These are phyloP conservation scores for Gossypioides kirkii DNA, from an alignment of 345 rosid genomes.

Conservation along the genomic window DNA sequence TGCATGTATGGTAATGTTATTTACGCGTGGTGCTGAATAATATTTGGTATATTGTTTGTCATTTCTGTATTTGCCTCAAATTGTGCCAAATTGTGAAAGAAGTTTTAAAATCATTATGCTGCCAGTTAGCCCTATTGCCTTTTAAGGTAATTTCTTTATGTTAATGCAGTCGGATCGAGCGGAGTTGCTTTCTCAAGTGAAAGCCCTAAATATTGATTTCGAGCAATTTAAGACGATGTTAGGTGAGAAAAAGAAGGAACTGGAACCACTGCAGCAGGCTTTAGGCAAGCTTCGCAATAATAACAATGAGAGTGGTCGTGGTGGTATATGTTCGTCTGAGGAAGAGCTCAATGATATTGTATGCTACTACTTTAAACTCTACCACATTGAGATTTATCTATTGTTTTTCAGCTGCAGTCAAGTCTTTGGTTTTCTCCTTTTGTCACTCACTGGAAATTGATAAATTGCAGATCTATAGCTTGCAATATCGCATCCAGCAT, in stretches of 20 bases:
- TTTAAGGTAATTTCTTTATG: background rate
- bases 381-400: background rate
- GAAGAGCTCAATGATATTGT: conserved; percentile 79
- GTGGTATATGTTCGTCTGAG: conserved; percentile 76
- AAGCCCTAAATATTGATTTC: conserved; percentile 32
- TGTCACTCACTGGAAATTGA: conserved; percentile 16
- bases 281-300: conserved; percentile 64
- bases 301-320: conserved; percentile 40
- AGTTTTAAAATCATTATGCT: background rate
- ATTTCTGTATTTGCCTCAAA: background rate
- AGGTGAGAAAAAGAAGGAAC: conserved; percentile 68
- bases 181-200: conserved; percentile 36
- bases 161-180: conserved; percentile 39
- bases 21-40: background rate
- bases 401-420: conserved; percentile 10
- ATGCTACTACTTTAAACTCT: conserved; percentile 26
- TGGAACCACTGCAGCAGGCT: conserved; percentile 87
- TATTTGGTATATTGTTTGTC: background rate
- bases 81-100: background rate
- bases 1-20: background rate
- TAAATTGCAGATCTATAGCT: conserved; percentile 63
- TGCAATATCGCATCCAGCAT: conserved; percentile 80
- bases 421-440: conserved; percentile 11
- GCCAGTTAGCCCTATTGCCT: background rate
- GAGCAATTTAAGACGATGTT: conserved; percentile 40